phyloP scores from a whole-genome alignment of 352 stramenopile genomes.

The Pythium myriotylum region DNA sequence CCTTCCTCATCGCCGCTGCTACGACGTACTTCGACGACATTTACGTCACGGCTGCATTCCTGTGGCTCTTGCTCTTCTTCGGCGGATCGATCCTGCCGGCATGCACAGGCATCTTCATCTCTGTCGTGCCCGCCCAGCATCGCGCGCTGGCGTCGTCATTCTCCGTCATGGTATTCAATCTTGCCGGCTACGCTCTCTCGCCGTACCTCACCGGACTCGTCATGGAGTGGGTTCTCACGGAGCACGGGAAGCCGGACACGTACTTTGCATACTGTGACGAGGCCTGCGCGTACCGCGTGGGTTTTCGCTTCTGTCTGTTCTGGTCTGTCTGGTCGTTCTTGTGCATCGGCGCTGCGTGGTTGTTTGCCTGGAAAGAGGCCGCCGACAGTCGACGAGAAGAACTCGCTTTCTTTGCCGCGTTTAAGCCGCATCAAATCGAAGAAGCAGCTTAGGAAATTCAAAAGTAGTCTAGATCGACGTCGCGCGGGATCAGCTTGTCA shows the following conservation, averaged over 20 bases:
- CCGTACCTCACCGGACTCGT: slow-evolving; percentile 77
- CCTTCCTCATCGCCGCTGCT: slow-evolving; percentile 62
- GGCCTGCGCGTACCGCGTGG: slow-evolving; percentile 77
- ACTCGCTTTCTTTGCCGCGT: slow-evolving; percentile 50
- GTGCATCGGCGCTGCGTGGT: slow-evolving; percentile 67
- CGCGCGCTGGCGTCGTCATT: slow-evolving; percentile 78
- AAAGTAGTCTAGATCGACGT: background rate
- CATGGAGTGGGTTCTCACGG: slow-evolving; percentile 77
- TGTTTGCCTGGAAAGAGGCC: slow-evolving; percentile 45
- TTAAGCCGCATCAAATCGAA: slow-evolving; percentile 11
- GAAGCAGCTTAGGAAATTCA: slow-evolving; percentile 1
- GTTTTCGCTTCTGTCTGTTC: slow-evolving; percentile 81
- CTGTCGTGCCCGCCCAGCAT: slow-evolving; percentile 71
- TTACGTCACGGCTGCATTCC: slow-evolving; percentile 69
- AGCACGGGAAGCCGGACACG: slow-evolving; percentile 55
- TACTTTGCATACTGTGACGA: slow-evolving; percentile 83
- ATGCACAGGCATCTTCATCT: slow-evolving; percentile 88
- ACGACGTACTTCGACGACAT: slow-evolving; percentile 84
- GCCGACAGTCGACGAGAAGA: slow-evolving; percentile 56
- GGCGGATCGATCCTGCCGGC: slow-evolving; percentile 77
- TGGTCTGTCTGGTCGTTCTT: slow-evolving; percentile 84
- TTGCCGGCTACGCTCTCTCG: slow-evolving; percentile 79
- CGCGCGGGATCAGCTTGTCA: no score
- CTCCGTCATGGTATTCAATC: slow-evolving; percentile 84
- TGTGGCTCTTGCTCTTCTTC: slow-evolving; percentile 86